Conservation (phyloP, 805 yeast genomes). For the Cyberlindnera mrakii region DNA sequence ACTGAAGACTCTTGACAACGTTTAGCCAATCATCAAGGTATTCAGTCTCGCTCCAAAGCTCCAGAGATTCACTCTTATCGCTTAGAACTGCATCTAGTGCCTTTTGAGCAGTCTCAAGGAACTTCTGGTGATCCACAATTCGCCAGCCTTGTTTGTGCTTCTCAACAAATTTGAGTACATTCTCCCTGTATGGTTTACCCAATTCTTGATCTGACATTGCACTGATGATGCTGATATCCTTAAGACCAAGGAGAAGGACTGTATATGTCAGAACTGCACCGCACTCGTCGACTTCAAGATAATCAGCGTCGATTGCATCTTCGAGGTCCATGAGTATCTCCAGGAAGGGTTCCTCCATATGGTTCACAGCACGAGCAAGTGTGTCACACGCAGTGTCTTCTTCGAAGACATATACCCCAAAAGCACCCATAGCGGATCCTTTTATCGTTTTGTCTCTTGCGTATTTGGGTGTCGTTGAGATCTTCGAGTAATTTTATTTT, state of each 20-base stretch:
- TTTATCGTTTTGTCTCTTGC: too few relatives aligned
- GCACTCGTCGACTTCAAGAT: slow-evolving; percentile 5
- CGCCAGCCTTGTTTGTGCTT: neutral
- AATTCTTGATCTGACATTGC: neutral
- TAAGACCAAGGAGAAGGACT: slow-evolving; percentile 1
- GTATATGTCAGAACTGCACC: slow-evolving; percentile 1
- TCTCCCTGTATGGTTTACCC: slow-evolving; percentile 1
- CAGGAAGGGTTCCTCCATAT: neutral
- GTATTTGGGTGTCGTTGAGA: too few relatives aligned
- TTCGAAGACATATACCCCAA: slow-evolving; percentile 5
- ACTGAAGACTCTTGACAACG: neutral
- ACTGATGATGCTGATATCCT: neutral
- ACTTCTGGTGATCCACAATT: neutral
- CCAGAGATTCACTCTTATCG: slow-evolving; percentile 3
- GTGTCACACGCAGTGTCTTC: slow-evolving; percentile 7
- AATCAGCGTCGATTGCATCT: neutral
- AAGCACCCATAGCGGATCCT: slow-evolving; percentile 2
- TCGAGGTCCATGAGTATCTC: slow-evolving; percentile 1
- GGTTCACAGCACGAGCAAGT: neutral
- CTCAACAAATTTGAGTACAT: slow-evolving; percentile 1
- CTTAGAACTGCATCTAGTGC: neutral
- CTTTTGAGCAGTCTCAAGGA: neutral
- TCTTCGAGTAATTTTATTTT: too few relatives aligned
- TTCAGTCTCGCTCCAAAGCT: slow-evolving; percentile 6
- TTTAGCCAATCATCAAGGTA: slow-evolving; percentile 2